Evolutionary conservation across 805 yeast species (phyloP), one percentile per base, ranked within the genome.

Genomic region (Debaryomyces castellii): DNA sequence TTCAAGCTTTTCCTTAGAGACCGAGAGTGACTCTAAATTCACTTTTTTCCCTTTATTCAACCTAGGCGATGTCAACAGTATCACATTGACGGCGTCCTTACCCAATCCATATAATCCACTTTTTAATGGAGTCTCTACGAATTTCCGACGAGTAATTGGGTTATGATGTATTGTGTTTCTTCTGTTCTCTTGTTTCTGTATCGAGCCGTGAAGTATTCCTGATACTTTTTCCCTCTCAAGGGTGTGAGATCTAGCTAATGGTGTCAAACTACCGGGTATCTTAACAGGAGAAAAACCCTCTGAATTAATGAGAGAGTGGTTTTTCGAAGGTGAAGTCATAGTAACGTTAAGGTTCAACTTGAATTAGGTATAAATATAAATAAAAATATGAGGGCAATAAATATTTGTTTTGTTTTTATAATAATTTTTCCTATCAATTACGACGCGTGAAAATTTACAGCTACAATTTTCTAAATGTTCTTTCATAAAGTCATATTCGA

Each of bases 181-280:
- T 47, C 69, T 48, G 9, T 53, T 52, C 6, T 49, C 56, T 46
- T 71, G 74, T 48, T 72, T 71, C 45, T 70, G 65, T 1, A 68
- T 55, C 30, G 78, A 55, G 0, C 82, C 82, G 12, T 30, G 34
- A 6, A 14, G 18, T 14, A 30, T 30, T 14, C 33, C 30, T 18
- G 28, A 25, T 25, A 25, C 28, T 10, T 16, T 22, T 27, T 12
- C 30, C 21, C 22, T 33, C 8, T 45, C 20, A 16, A 14, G 20
- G 7, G 18, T 14, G 3, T 22, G 25, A 6, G 32, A 27, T n/a
- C 20, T n/a, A 3, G 34, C 10, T 30, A 30, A 17, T 7, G 42
- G 39, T 8, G 41, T 34, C 12, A 35, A 33, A 20, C 33, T 35
- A 20, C 28, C 33, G 3, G 48, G 52, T 12, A 56, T 38, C 30